Base-by-base conservation (phyloP, 768 basidiomycete species). In the Naganishia randhawae region DNA sequence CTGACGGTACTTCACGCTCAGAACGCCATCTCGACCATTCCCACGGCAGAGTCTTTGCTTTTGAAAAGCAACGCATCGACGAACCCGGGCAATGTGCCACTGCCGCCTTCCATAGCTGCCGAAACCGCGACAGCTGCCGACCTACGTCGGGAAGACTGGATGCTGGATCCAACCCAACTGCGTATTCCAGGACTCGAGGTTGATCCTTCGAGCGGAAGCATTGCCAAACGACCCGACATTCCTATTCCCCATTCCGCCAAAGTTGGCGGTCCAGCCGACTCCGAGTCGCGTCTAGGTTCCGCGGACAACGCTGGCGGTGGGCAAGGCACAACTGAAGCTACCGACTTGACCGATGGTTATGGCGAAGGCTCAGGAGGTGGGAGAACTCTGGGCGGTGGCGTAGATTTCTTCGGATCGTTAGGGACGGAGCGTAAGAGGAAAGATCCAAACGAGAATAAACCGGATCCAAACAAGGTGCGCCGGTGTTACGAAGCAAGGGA, bases 321-420 rank as follows among this genome's bases (percentile, higher is more conserved):
- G 17, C 73, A 73, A 16, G 69, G 71, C 3, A 73, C 71, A 51
- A 29, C 37, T 16, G 48, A 41, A 64, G 61, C 68, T 65, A 62
- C 71, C 42, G 72, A 72, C 45, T 32, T 80, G 69, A 80, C 80
- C 1, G 79, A 79, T 48, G 80, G 76, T 1, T 77, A 78, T 69
- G 78, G 77, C 14, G 75, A 89, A 69, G 71, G 80, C 1, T 80
- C 83, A 14, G 73, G 72, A 16, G 81, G 80, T 32, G 77, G 81
- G 62, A 84, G 87, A 11, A 85, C 82, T 5, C 75, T 83, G 50
- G 82, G 81, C 3, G 87, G 86, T 45, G 84, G 84, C 2, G 84
- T 89, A 29, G 95, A 98, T 80, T 94, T 96, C 81, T 98, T 98
- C 83, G 88, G 90, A 0, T 85, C 82, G 69, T 82, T 99, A 50